Evolutionary conservation across 2,329 filamentous ascomycete species (phyloP).

Genomic region (Stemphylium beticola): DNA sequence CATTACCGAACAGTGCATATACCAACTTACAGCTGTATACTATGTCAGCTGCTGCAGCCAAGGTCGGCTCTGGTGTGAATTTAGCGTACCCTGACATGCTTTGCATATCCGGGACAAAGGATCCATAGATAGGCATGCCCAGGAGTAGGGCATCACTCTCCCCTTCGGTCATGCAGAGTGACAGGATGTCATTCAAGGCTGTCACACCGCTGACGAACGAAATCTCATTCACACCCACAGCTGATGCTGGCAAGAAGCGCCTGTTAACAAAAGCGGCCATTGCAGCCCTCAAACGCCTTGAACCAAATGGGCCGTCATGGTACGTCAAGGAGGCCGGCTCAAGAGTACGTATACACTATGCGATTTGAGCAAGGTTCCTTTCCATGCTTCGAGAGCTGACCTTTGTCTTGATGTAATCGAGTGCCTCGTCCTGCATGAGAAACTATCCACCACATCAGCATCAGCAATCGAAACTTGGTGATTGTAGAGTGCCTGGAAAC

Average conservation of each 20-base stretch:
- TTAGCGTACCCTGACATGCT: constrained; percentile 11
- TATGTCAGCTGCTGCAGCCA: background rate
- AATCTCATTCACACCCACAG: constrained; percentile 1
- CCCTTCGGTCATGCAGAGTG: constrained; percentile 8
- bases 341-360: constrained; percentile 1
- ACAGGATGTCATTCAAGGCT: constrained; percentile 10
- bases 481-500: background rate
- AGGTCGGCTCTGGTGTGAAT: background rate
- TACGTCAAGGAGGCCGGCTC: constrained; percentile 6
- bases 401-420: constrained; percentile 7
- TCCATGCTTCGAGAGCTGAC: background rate
- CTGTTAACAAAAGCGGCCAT: constrained; percentile 8
- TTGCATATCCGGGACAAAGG: constrained; percentile 7
- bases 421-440: constrained; percentile 4
- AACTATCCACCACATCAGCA: background rate
- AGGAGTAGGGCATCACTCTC: constrained; percentile 10
- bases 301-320: constrained; percentile 11
- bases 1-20: constrained; percentile 1
- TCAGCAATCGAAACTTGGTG: background rate
- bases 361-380: background rate
- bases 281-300: constrained; percentile 3
- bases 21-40: constrained; percentile 6
- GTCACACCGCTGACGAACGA: constrained; percentile 10
- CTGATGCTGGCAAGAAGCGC: constrained; percentile 5
- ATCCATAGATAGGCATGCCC: constrained; percentile 13